Conservation (phyloP, 148 eudicot genomes). For the Amaranthus hypochondriacus region DNA sequence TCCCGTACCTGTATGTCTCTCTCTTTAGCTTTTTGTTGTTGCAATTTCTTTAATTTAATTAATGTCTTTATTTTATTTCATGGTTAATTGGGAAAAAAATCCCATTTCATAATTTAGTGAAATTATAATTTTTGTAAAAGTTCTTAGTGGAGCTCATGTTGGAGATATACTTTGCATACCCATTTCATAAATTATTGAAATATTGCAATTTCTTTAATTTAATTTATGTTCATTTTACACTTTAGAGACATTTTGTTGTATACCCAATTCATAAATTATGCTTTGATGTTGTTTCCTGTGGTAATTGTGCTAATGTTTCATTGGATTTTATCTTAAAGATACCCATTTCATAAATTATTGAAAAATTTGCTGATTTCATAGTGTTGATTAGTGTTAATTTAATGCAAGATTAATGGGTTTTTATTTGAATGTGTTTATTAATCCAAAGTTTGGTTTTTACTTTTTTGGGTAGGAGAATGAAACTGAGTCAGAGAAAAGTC, state of each 20-base stretch:
- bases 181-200: slow-evolving; percentile 2
- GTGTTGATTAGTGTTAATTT: neutral
- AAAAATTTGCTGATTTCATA: neutral
- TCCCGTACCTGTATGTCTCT: slow-evolving; percentile 18
- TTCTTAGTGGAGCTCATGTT: neutral
- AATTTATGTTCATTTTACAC: too few species aligned
- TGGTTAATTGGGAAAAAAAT: neutral
- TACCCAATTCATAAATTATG: too few species aligned
- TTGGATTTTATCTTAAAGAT: too few species aligned
- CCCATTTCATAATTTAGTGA: too few species aligned
- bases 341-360: slow-evolving; percentile 4
- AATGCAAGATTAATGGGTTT: slow-evolving; percentile 16
- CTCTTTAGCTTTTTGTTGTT: neutral
- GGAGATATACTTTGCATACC: neutral
- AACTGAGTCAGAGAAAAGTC: slow-evolving; percentile 30
- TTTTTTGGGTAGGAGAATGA: slow-evolving; percentile 36
- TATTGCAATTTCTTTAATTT: neutral
- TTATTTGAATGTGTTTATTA: slow-evolving; percentile 7
- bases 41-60: neutral
- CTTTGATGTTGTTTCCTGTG: too few species aligned
- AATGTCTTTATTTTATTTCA: slow-evolving; percentile 6
- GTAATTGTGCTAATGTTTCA: too few species aligned
- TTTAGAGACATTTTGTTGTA: too few species aligned
- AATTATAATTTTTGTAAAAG: neutral
- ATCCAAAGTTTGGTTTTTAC: slow-evolving; percentile 2